A percentile compares a stretch with the other conserved stretches of the same genome.
Conservation (phyloP, 176 grass and related monocot species). For the Paspalum vaginatum region DNA sequence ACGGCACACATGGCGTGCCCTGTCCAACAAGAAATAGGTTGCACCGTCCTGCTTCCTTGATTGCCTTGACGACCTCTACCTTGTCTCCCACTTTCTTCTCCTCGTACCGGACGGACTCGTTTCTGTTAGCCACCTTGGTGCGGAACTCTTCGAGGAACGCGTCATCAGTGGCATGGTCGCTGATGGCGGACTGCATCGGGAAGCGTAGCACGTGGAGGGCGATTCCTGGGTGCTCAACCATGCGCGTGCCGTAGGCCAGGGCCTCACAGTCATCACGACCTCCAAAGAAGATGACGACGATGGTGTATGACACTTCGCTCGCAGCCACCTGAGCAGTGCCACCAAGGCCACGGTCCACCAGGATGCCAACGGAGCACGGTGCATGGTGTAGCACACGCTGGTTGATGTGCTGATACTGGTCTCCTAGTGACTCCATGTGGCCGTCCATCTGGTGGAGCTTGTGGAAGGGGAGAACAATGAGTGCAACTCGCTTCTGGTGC, state of each 20-base stretch:
- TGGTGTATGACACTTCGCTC: slow-evolving; percentile 54
- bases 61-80: slow-evolving; percentile 23
- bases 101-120: slow-evolving; percentile 48
- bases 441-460: slow-evolving; percentile 58
- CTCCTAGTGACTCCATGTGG: slow-evolving; percentile 54
- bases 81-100: slow-evolving; percentile 23
- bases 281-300: slow-evolving; percentile 66
- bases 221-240: slow-evolving; percentile 70
- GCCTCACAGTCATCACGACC: slow-evolving; percentile 82
- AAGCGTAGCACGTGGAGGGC: slow-evolving; percentile 46
- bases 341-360: slow-evolving; percentile 63
- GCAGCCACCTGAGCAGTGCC: slow-evolving; percentile 44
- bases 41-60: slow-evolving; percentile 27
- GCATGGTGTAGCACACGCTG: slow-evolving; percentile 54
- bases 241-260: slow-evolving; percentile 53
- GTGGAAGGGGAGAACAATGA: slow-evolving; percentile 70
- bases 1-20: slow-evolving; percentile 23
- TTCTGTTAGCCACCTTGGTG: slow-evolving; percentile 19
- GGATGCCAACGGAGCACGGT: slow-evolving; percentile 52
- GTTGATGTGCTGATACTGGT: slow-evolving; percentile 62
- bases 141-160: slow-evolving; percentile 36
- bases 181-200: background rate
- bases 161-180: slow-evolving; percentile 24
- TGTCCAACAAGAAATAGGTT: slow-evolving; percentile 64
- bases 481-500: slow-evolving; percentile 55